Evolutionary conservation across 83 land plant genomes (phyloP).

Genomic region (Picea abies): DNA sequence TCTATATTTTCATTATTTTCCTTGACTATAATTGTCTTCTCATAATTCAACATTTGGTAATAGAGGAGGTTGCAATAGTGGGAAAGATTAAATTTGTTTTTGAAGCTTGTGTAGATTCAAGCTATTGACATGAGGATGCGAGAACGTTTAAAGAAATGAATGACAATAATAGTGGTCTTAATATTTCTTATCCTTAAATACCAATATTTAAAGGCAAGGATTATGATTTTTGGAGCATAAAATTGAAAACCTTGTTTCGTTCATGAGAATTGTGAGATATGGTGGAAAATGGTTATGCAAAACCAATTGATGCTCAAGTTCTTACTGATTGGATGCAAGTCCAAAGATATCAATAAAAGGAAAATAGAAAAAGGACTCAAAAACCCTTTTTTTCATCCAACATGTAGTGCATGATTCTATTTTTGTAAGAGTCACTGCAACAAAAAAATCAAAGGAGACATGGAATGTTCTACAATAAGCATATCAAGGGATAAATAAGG

Average conservation of each 20-base stretch:
- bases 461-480: neutral
- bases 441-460: neutral
- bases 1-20: too few relatives aligned
- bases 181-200: too few relatives aligned
- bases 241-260: neutral
- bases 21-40: too few relatives aligned
- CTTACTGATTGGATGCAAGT: neutral
- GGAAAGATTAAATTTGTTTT: too few relatives aligned
- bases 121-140: too few relatives aligned
- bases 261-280: neutral
- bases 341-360: neutral
- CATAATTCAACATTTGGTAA: too few relatives aligned
- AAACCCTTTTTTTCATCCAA: neutral
- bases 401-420: neutral
- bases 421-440: neutral
- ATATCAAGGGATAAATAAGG: neutral
- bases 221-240: neutral
- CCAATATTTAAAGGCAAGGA: too few relatives aligned
- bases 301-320: neutral
- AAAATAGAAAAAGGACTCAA: neutral
- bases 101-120: too few relatives aligned
- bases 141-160: too few relatives aligned
- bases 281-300: neutral
- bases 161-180: too few relatives aligned
- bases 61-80: too few relatives aligned